Evolutionary conservation across 345 rosid genomes (phyloP).

Genomic region (Combretum micranthum): DNA sequence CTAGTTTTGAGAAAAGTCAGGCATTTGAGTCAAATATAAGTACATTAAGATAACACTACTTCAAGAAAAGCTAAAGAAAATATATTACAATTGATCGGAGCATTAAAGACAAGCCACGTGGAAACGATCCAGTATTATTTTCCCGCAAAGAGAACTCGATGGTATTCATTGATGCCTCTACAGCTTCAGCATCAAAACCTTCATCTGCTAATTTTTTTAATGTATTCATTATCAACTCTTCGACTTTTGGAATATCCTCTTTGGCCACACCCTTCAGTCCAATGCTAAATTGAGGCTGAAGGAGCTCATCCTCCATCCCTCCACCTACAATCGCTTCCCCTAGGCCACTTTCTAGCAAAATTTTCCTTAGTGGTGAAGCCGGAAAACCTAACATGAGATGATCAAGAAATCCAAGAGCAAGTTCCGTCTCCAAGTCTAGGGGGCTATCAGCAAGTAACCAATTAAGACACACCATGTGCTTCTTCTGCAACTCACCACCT

Average conservation of each 20-base stretch:
- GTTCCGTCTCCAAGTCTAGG: constrained; percentile 84
- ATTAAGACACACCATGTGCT: constrained; percentile 90
- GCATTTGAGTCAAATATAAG: constrained; percentile 2
- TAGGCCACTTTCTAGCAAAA: constrained; percentile 85
- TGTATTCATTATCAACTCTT: constrained; percentile 65
- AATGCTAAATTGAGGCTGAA: constrained; percentile 91
- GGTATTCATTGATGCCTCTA: constrained; percentile 99
- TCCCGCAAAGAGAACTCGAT: constrained; percentile 96
- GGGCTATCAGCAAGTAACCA: constrained; percentile 89
- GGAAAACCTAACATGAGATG: constrained; percentile 95
- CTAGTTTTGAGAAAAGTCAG: constrained; percentile 29
- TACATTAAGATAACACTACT: neutral
- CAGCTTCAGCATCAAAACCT: constrained; percentile 84
- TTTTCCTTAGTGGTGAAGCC: constrained; percentile 91
- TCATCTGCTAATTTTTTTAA: constrained; percentile 71
- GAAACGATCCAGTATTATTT: constrained; percentile 95
- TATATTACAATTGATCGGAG: constrained; percentile 71
- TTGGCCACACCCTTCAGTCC: constrained; percentile 86
- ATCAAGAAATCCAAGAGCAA: constrained; percentile 82
- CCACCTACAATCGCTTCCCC: constrained; percentile 94
- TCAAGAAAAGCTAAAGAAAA: neutral
- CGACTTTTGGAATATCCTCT: constrained; percentile 67
- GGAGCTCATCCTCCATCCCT: constrained; percentile 87
- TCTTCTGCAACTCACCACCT: constrained; percentile 72
- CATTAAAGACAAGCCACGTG: constrained; percentile 97